A percentile compares a stretch with the other conserved stretches of the same genome.
These are phyloP conservation scores for Xylaria sp. DNA, from an alignment of 2,329 filamentous ascomycete genomes.

Conservation along the genomic window DNA sequence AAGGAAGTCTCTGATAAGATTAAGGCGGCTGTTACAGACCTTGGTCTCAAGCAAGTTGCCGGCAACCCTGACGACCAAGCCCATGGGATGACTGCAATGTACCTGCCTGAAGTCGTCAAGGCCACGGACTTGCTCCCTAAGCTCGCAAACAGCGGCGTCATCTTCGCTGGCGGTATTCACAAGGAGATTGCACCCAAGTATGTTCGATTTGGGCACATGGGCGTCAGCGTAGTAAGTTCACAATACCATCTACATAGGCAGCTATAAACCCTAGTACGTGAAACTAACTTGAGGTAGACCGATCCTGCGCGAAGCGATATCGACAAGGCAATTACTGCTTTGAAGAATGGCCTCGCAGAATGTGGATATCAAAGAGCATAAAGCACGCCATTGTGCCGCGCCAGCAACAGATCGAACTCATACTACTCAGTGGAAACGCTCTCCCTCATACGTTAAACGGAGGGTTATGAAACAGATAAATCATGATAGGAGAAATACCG, in stretches of 20 bases:
- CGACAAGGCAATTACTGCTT: slow-evolving; percentile 78
- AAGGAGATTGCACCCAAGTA: slow-evolving; percentile 95
- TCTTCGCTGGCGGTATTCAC: slow-evolving; percentile 95
- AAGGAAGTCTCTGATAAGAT: slow-evolving; percentile 79
- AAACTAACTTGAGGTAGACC: slow-evolving; percentile 53
- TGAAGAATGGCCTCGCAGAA: slow-evolving; percentile 77
- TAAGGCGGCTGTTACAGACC: slow-evolving; percentile 79
- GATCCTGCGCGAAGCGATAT: slow-evolving; percentile 81
- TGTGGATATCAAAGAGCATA: slow-evolving; percentile 66
- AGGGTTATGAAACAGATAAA: not conserved
- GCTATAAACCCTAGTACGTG: not conserved
- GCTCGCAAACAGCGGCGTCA: slow-evolving; percentile 82
- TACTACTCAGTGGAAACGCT: not conserved
- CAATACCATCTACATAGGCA: not conserved
- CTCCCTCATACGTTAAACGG: not conserved
- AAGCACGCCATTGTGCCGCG: not conserved
- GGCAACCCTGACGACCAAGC: slow-evolving; percentile 87
- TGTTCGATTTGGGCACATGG: slow-evolving; percentile 97
- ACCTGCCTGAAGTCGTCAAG: slow-evolving; percentile 83
- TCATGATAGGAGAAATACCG: not conserved
- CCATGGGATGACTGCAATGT: slow-evolving; percentile 97
- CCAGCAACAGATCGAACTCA: not conserved
- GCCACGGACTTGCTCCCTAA: slow-evolving; percentile 84
- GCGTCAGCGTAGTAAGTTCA: slow-evolving; percentile 76
- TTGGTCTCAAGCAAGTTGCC: slow-evolving; percentile 88